Base-by-base conservation (phyloP, 169 alveolate genomes). In the Eimeria sp. region DNA sequence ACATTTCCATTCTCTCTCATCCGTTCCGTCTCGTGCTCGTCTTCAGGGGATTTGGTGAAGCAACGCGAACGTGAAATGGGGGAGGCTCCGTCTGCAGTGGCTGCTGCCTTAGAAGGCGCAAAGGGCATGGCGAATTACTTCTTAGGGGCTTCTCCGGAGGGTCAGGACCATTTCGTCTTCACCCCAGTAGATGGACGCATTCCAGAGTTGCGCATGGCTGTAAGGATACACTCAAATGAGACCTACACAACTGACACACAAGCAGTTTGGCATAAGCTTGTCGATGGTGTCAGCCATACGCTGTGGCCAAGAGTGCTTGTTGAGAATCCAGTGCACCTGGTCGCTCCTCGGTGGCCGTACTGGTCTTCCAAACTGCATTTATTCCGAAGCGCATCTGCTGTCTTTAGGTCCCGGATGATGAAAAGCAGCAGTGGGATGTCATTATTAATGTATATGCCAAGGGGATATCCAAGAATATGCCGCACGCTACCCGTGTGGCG, bases 371-470 rank as follows among this genome's bases (percentile, higher is more conserved):
- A 20, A 14, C 14, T 6, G 13, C 14, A 9, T 27, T 30, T 30
- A 20, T 14, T 33, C 62, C 25, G 77, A 40, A 68, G 10, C 4
- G 16, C 72, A 20, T 43, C 54, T 54, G 66, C 85, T 54, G 66
- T 71, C 33, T 96, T 30, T 97, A 97, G 96, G 98, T 97, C 33
- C 97, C 98, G 4, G 78, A 95, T 52, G 97, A 97, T 62, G 96
- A 97, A 33, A 95, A 85, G 88, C 98, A 98, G 95, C 99, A 98
- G 95, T 98, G 99, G 99, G 97, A 98, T 74, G 97, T 98, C 27
- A 96, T 98, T 76, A 95, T 98, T 87, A 95, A 97, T 60, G 97
- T 98, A 6, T 89, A 96, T 68, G 98, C 97, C 56, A 95, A 96
- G 96, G 72, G 95, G 90, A 37, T 88, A 27, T 33, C 90, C 68